Evolutionary conservation across 257 asterid genomes (phyloP).

Genomic region (Penstemon newberryi): DNA sequence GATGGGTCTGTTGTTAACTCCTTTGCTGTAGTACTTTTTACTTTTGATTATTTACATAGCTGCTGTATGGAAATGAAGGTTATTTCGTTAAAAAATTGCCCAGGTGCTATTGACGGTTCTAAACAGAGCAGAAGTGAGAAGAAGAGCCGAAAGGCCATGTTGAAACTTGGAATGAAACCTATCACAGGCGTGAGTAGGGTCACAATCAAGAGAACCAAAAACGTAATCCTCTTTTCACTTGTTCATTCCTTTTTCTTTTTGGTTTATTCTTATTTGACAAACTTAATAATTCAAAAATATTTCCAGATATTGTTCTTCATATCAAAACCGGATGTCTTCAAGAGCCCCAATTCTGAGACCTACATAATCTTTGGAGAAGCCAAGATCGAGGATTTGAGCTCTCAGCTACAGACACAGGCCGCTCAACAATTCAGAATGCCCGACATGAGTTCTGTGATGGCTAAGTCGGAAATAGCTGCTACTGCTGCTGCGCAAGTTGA

Average conservation of each 20-base stretch:
- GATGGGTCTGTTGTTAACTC: not conserved
- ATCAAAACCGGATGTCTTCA: conserved; percentile 89
- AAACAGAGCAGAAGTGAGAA: conserved; percentile 98
- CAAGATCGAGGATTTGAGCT: conserved; percentile 87
- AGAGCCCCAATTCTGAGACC: conserved; percentile 85
- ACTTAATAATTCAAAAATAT: conserved; percentile 5
- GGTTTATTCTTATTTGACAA: not conserved
- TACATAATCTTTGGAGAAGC: conserved; percentile 91
- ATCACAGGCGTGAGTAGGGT: conserved; percentile 81
- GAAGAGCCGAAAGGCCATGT: conserved; percentile 94
- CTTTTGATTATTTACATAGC: not conserved
- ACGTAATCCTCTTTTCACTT: conserved; percentile 38
- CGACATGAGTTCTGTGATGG: conserved; percentile 60
- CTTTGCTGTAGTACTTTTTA: not conserved
- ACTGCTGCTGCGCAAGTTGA: conserved; percentile 45
- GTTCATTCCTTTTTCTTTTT: not conserved
- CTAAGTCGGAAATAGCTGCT: conserved; percentile 53
- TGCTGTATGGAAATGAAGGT: not conserved
- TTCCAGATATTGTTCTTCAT: conserved; percentile 77
- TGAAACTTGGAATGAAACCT: conserved; percentile 93
- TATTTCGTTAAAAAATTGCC: conserved; percentile 14
- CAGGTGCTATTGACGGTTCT: conserved; percentile 61
- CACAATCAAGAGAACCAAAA: conserved; percentile 80
- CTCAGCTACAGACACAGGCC: conserved; percentile 94
- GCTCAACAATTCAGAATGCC: conserved; percentile 93